phyloP scores from a whole-genome alignment of 2,329 filamentous ascomycete species.

The Malbranchea cinnamomea region DNA sequence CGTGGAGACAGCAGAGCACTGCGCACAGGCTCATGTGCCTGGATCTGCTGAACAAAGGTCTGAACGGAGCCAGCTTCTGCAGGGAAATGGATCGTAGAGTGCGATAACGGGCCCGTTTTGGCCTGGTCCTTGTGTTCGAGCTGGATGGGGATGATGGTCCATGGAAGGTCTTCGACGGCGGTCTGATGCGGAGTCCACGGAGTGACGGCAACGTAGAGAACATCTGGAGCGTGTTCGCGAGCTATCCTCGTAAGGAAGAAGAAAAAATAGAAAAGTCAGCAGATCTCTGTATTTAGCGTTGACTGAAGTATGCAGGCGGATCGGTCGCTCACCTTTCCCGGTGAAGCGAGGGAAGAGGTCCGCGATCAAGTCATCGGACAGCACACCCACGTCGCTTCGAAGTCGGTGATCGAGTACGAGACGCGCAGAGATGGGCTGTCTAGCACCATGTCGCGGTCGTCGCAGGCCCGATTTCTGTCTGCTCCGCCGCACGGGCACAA shows the following conservation, averaged over 20 bases:
- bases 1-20: slow-evolving; percentile 56
- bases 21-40: slow-evolving; percentile 61
- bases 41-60: slow-evolving; percentile 59
- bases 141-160: slow-evolving; percentile 72
- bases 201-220: slow-evolving; percentile 32
- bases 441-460: slow-evolving; percentile 40
- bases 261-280: no score
- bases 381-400: slow-evolving; percentile 67
- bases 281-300: no score
- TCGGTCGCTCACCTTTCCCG: slow-evolving; percentile 38
- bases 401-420: slow-evolving; percentile 74
- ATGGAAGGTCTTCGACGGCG: slow-evolving; percentile 47
- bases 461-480: slow-evolving; percentile 29
- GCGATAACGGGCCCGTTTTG: slow-evolving; percentile 43
- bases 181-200: slow-evolving; percentile 28
- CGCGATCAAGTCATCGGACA: slow-evolving; percentile 73
- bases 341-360: slow-evolving; percentile 55
- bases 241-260: slow-evolving; percentile 2
- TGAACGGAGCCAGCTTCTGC: slow-evolving; percentile 61
- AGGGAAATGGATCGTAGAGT: slow-evolving; percentile 65
- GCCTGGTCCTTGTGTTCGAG: slow-evolving; percentile 30
- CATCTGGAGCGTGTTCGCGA: slow-evolving; percentile 17
- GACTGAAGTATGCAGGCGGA: no score
- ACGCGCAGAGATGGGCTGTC: slow-evolving; percentile 61
- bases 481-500: slow-evolving; percentile 36